A percentile compares a stretch with the other conserved stretches of the same genome.
These are phyloP conservation scores for Talaromyces sp. DNA, from an alignment of 2,329 filamentous ascomycete genomes.

Conservation along the genomic window DNA sequence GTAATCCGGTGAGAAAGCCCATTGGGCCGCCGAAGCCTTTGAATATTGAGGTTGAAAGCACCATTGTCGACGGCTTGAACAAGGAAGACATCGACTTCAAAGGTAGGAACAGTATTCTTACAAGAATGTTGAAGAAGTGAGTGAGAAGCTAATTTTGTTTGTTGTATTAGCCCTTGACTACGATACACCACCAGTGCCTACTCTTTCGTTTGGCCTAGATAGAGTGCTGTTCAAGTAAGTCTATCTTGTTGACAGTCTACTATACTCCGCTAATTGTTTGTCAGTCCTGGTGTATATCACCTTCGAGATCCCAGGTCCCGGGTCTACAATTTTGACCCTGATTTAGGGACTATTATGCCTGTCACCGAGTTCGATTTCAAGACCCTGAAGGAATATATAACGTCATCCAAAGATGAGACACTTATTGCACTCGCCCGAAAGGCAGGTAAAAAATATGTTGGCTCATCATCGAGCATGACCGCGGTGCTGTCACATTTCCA, in stretches of 20 bases:
- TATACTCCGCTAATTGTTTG: background rate
- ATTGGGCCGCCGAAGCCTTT: background rate
- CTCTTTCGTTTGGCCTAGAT: constrained; percentile 71
- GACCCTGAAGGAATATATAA: constrained; percentile 80
- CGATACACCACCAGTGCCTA: constrained; percentile 55
- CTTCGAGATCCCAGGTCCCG: constrained; percentile 82
- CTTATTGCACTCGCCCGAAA: constrained; percentile 66
- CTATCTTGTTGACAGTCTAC: background rate
- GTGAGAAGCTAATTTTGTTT: constrained; percentile 2
- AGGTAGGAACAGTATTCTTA: background rate
- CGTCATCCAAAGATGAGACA: constrained; percentile 76
- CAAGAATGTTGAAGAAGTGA: background rate
- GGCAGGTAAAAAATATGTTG: constrained; percentile 74
- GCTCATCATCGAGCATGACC: constrained; percentile 97
- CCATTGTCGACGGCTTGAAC: background rate
- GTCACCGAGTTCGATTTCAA: constrained; percentile 89
- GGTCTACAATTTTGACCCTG: constrained; percentile 96
- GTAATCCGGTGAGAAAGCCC: background rate
- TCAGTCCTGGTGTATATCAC: constrained; percentile 74
- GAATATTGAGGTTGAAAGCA: background rate
- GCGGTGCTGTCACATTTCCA: constrained; percentile 84
- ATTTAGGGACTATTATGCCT: constrained; percentile 89
- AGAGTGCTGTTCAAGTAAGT: constrained; percentile 83
- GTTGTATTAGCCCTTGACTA: constrained; percentile 34
- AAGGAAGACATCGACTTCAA: constrained; percentile 5